Conservation (phyloP, 495 filamentous ascomycete genomes). For the Amphirosellinia nigrospora region DNA sequence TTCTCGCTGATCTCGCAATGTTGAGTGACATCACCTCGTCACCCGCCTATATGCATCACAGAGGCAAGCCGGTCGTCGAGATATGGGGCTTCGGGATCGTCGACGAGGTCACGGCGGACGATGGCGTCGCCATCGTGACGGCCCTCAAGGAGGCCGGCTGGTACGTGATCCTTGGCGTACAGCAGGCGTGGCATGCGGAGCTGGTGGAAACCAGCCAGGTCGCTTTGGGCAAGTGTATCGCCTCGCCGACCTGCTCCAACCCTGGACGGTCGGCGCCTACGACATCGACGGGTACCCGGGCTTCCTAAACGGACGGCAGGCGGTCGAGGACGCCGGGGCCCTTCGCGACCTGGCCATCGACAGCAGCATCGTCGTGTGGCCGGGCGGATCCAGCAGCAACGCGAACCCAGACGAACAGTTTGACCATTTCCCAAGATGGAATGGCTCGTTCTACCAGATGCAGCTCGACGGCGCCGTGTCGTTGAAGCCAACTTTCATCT, state of each 20-base stretch:
- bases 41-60: slow-evolving; percentile 40
- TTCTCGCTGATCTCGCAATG: slow-evolving; percentile 34
- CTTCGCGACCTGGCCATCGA: slow-evolving; percentile 35
- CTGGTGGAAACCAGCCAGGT: slow-evolving; percentile 30
- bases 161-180: slow-evolving; percentile 39
- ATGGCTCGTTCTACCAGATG: slow-evolving; percentile 40
- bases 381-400: slow-evolving; percentile 37
- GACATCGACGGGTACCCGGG: slow-evolving; percentile 32
- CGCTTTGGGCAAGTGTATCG: slow-evolving; percentile 36
- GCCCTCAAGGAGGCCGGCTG: slow-evolving; percentile 37
- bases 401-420: slow-evolving; percentile 31
- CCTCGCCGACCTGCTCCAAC: slow-evolving; percentile 40
- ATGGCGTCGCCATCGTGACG: slow-evolving; percentile 37
- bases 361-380: slow-evolving; percentile 36
- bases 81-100: slow-evolving; percentile 41
- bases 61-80: slow-evolving; percentile 42
- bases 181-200: slow-evolving; percentile 38
- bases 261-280: slow-evolving; percentile 42
- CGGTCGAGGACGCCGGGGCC: slow-evolving; percentile 34
- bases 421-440: slow-evolving; percentile 39
- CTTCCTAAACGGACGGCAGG: slow-evolving; percentile 31
- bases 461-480: slow-evolving; percentile 37
- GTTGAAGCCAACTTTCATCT: slow-evolving; percentile 42
- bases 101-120: slow-evolving; percentile 31
- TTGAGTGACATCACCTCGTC: slow-evolving; percentile 36